phyloP scores from a whole-genome alignment of 345 rosid species.

The Iberis pinnata region DNA sequence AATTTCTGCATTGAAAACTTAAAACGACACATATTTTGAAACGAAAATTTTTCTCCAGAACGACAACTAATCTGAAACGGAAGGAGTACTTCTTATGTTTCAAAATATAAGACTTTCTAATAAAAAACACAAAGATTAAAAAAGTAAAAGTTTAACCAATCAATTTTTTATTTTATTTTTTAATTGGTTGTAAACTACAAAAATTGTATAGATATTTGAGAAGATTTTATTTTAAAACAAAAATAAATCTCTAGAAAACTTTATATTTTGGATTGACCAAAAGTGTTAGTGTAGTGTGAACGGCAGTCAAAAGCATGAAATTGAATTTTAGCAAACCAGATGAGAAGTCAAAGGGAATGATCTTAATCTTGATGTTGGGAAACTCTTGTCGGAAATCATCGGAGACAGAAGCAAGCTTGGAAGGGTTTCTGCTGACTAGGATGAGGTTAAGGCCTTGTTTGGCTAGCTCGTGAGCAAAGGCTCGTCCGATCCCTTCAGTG shows the following conservation, averaged over 20 bases:
- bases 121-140: no score
- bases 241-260: background rate
- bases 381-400: slow-evolving; percentile 34
- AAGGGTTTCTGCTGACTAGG: slow-evolving; percentile 53
- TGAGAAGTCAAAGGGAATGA: slow-evolving; percentile 52
- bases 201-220: no score
- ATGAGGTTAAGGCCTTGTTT: slow-evolving; percentile 54
- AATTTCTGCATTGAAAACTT: no score
- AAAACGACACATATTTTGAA: no score
- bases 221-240: no score
- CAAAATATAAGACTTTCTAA: no score
- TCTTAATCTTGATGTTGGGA: slow-evolving; percentile 37
- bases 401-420: slow-evolving; percentile 43
- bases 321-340: background rate
- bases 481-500: slow-evolving; percentile 81
- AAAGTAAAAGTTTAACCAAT: no score
- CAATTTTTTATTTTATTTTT: no score
- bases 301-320: background rate
- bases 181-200: no score
- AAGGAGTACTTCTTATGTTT: no score
- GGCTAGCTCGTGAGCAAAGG: slow-evolving; percentile 61
- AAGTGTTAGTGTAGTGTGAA: background rate
- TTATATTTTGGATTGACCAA: slow-evolving; percentile 11
- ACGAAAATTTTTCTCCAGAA: no score
- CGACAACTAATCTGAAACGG: no score